A percentile compares a stretch with the other conserved stretches of the same genome.
These are phyloP conservation scores for Iodosphaeria phyllophila DNA, from an alignment of 2,329 filamentous ascomycete species.

Conservation along the genomic window DNA sequence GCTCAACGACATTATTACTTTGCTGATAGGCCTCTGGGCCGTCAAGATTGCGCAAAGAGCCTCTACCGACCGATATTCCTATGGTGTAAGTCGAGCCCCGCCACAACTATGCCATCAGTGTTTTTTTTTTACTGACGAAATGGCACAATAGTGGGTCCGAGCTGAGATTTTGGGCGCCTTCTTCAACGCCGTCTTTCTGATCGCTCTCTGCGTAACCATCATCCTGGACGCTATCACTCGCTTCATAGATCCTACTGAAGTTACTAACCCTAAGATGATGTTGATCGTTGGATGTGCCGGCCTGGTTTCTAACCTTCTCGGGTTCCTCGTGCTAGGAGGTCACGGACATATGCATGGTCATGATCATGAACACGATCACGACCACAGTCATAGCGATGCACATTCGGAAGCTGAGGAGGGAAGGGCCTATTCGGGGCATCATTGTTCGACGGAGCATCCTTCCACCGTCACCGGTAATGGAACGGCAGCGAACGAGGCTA, in stretches of 20 bases:
- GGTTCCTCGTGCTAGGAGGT: constrained; percentile 80
- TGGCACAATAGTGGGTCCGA: constrained; percentile 87
- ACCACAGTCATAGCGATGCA: constrained; percentile 19
- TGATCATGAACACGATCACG: constrained; percentile 28
- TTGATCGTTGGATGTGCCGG: constrained; percentile 78
- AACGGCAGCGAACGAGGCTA: no score
- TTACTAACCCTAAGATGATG: constrained; percentile 70
- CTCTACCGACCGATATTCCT: constrained; percentile 83
- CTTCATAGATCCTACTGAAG: constrained; percentile 77
- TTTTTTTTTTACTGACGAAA: constrained; percentile 1
- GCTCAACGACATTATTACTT: constrained; percentile 95
- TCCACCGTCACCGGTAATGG: no score
- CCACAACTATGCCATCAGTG: constrained; percentile 14
- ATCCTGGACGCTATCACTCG: constrained; percentile 87
- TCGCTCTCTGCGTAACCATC: constrained; percentile 90
- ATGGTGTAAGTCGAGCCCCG: constrained; percentile 40
- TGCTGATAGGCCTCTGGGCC: constrained; percentile 86
- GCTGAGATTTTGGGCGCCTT: constrained; percentile 92
- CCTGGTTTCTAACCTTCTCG: constrained; percentile 72
- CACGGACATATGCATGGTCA: constrained; percentile 66
- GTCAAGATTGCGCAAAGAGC: constrained; percentile 74
- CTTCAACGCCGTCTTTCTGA: constrained; percentile 93
- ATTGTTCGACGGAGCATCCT: no score
- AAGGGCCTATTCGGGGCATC: constrained; percentile 27
- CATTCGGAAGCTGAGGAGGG: constrained; percentile 29